Conservation (phyloP, 1,284 basidiomycete genomes). For the Ganoderma leucocontextum region DNA sequence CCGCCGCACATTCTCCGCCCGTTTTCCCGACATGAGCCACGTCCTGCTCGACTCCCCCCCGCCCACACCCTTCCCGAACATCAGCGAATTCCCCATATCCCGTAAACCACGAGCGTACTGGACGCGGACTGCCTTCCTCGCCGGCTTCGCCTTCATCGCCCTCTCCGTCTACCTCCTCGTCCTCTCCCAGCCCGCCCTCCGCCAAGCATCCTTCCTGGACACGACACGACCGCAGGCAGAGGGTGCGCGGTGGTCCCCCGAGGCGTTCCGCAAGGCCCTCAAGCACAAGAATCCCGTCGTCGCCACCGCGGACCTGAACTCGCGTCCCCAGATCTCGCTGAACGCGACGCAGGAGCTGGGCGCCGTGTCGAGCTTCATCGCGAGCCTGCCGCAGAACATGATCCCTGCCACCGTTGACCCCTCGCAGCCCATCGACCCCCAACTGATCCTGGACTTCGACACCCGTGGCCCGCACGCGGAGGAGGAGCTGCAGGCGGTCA, state of each 20-base stretch:
- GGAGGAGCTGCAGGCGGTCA: conserved; percentile 47
- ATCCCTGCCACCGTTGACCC: conserved; percentile 78
- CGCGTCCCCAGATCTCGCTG: conserved; percentile 53
- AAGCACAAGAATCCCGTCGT: conserved; percentile 38
- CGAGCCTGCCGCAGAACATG: conserved; percentile 80
- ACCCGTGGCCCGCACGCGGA: conserved; percentile 57
- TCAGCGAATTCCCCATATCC: conserved; percentile 36
- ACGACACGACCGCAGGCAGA: conserved; percentile 34
- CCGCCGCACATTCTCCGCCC: conserved; percentile 43
- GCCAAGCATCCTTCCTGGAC: conserved; percentile 48
- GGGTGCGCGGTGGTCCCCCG: conserved; percentile 33
- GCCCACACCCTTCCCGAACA: conserved; percentile 40
- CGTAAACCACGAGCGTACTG: conserved; percentile 41
- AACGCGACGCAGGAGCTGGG: conserved; percentile 75
- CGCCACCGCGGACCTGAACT: conserved; percentile 28
- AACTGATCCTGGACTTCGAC: conserved; percentile 86
- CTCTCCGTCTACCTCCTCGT: conserved; percentile 64
- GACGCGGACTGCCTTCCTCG: conserved; percentile 60
- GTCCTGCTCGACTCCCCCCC: conserved; percentile 41
- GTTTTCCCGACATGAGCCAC: conserved; percentile 40
- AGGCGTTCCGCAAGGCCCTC: conserved; percentile 40
- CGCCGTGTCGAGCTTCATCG: conserved; percentile 80
- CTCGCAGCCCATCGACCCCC: conserved; percentile 72
- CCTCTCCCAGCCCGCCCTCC: conserved; percentile 52
- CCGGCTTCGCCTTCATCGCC: conserved; percentile 56